These are phyloP conservation scores for Ogataea paraovalis DNA, from an alignment of 805 yeast species.

Conservation along the genomic window DNA sequence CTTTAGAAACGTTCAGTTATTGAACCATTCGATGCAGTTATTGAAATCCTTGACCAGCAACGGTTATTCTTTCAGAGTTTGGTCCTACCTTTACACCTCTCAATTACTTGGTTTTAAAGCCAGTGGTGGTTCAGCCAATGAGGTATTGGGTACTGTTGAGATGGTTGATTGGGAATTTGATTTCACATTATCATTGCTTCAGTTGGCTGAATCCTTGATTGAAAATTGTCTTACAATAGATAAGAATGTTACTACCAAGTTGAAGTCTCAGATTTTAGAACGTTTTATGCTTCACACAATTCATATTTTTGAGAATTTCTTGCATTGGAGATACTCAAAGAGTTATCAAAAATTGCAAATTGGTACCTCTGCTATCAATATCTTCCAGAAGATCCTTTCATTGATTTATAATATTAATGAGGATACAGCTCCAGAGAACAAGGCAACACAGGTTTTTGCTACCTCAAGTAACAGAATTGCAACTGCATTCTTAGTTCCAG, in stretches of 20 bases:
- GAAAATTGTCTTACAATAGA: conserved; percentile 42
- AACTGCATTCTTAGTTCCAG: conserved; percentile 51
- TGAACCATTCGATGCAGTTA: conserved; percentile 45
- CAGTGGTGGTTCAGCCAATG: conserved; percentile 59
- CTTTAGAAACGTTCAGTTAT: conserved; percentile 43
- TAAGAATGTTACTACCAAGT: conserved; percentile 34
- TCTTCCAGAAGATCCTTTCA: conserved; percentile 52
- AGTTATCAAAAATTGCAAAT: conserved; percentile 57
- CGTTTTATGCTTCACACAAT: conserved; percentile 53
- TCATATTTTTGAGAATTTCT: conserved; percentile 70
- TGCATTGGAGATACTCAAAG: conserved; percentile 61
- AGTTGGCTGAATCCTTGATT: conserved; percentile 50
- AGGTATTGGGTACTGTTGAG: conserved; percentile 68
- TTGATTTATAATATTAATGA: conserved; percentile 54
- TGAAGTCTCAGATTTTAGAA: conserved; percentile 52
- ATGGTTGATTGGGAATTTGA: conserved; percentile 61
- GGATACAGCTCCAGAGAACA: conserved; percentile 29
- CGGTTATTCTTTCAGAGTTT: conserved; percentile 60
- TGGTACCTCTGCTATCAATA: conserved; percentile 49
- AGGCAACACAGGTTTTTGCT: conserved; percentile 48
- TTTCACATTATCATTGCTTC: conserved; percentile 59
- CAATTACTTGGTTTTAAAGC: conserved; percentile 57
- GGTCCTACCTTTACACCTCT: conserved; percentile 74
- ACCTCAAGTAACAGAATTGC: conserved; percentile 48
- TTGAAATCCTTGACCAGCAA: conserved; percentile 42